Percentiles rank a stretch among this genome's conserved stretches.
phyloP scores from a whole-genome alignment of 306 rosid species.

The Leucaena leucocephala region DNA sequence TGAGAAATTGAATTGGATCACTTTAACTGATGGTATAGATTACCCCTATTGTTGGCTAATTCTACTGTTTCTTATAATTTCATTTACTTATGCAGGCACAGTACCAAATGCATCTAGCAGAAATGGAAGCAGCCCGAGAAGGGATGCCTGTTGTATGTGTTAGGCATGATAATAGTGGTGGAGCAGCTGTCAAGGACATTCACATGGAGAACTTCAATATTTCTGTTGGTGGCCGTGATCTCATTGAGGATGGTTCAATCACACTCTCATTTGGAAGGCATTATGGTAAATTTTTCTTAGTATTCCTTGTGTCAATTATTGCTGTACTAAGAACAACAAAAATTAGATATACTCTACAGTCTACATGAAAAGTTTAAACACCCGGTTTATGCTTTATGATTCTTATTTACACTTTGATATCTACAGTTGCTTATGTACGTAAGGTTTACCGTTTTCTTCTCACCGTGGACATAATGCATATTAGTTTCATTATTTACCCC shows the following conservation, averaged over 20 bases:
- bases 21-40: constrained; percentile 1
- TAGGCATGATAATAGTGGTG: constrained; percentile 68
- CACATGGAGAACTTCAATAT: constrained; percentile 86
- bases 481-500: background rate
- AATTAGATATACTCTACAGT: background rate
- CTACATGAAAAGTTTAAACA: background rate
- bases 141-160: constrained; percentile 92
- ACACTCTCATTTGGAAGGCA: constrained; percentile 96
- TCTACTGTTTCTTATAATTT: constrained; percentile 3
- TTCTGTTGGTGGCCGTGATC: constrained; percentile 98
- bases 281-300: constrained; percentile 62
- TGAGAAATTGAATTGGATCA: constrained; percentile 3
- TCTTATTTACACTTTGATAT: background rate
- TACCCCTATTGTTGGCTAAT: background rate
- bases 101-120: constrained; percentile 83
- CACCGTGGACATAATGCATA: background rate
- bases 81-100: constrained; percentile 56
- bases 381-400: background rate
- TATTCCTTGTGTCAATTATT: background rate
- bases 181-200: constrained; percentile 82
- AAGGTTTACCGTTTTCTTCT: background rate
- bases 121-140: constrained; percentile 92
- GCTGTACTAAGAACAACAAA: background rate
- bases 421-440: background rate
- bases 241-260: constrained; percentile 86